These are phyloP conservation scores for Plectosphaerella plurivora DNA, from an alignment of 2,329 filamentous ascomycete genomes.

Conservation along the genomic window DNA sequence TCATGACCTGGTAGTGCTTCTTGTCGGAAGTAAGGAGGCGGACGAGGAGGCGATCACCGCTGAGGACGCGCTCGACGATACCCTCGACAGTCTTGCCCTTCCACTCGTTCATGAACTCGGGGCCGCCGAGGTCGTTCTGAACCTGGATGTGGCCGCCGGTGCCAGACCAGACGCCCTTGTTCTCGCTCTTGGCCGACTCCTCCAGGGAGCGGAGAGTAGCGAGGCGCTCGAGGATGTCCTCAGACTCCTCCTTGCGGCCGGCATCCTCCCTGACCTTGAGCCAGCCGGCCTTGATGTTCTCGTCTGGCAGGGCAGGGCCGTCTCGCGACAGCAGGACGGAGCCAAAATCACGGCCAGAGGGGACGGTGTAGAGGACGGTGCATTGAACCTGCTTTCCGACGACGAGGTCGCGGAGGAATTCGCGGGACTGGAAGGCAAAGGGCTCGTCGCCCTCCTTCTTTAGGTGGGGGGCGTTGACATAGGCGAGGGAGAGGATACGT, in stretches of 20 bases:
- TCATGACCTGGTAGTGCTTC: conserved; percentile 84
- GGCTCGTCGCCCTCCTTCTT: conserved; percentile 88
- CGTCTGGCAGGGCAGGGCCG: conserved; percentile 74
- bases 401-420: conserved; percentile 78
- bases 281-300: conserved; percentile 84
- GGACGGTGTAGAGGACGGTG: conserved; percentile 81
- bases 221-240: conserved; percentile 66
- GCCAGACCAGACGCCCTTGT: conserved; percentile 76
- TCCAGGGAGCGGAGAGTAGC: conserved; percentile 77
- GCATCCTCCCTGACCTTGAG: conserved; percentile 91
- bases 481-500: conserved; percentile 84
- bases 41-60: conserved; percentile 83
- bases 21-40: conserved; percentile 75
- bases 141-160: conserved; percentile 66
- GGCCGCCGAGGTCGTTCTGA: conserved; percentile 74
- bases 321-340: conserved; percentile 68
- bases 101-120: conserved; percentile 75
- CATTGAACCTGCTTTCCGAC: conserved; percentile 88
- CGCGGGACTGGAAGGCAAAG: conserved; percentile 90
- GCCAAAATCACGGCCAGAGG: conserved; percentile 85
- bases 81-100: conserved; percentile 83
- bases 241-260: conserved; percentile 82
- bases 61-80: conserved; percentile 86
- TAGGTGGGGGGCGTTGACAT: conserved; percentile 82
- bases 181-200: conserved; percentile 69